These are phyloP conservation scores for Pachyrhizus erosus DNA, from an alignment of 306 rosid species.

Conservation along the genomic window DNA sequence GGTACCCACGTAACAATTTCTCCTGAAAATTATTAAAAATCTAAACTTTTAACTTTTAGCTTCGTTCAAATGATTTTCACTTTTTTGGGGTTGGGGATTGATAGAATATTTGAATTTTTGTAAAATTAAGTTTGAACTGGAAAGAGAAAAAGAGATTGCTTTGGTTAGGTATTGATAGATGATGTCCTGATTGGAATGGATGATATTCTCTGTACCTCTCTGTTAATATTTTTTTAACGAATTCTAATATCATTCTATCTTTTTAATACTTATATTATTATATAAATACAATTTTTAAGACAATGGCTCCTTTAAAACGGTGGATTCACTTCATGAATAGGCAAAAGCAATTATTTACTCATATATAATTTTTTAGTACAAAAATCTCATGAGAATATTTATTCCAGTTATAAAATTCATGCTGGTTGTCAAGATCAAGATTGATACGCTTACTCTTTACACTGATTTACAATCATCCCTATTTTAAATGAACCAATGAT, in stretches of 20 bases:
- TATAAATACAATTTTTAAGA: background rate
- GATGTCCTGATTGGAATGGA: background rate
- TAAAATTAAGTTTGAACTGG: too few species aligned
- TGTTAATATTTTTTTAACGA: background rate
- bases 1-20: slow-evolving; percentile 46
- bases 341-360: background rate
- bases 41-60: background rate
- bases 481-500: background rate
- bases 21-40: background rate
- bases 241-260: background rate
- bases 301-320: background rate
- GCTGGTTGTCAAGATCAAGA: background rate
- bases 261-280: background rate
- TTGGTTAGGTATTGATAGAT: background rate
- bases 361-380: background rate
- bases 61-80: background rate
- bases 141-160: too few species aligned
- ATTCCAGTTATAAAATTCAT: background rate
- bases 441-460: slow-evolving; percentile 19
- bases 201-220: background rate
- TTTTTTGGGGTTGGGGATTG: background rate
- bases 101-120: too few species aligned
- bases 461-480: background rate
- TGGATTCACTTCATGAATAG: background rate
- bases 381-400: background rate